A percentile compares a stretch with the other conserved stretches of the same genome.
Conservation (phyloP, 2,329 filamentous ascomycete species). For the Cladosporium austrohemisphaericum region DNA sequence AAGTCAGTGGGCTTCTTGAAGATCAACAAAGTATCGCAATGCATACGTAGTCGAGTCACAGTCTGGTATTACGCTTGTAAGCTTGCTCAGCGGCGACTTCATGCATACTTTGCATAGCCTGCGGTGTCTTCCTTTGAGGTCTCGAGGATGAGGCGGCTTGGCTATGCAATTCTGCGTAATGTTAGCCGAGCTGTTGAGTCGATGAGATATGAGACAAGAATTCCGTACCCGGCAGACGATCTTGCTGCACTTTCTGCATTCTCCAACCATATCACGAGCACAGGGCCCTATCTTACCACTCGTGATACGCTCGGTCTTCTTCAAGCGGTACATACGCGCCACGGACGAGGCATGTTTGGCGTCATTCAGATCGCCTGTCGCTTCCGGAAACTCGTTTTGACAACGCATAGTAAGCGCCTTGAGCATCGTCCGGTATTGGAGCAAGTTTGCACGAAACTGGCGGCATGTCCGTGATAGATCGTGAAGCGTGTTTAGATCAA, state of each 20-base stretch:
- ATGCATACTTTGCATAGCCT: conserved; percentile 74
- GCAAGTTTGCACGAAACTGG: conserved; percentile 69
- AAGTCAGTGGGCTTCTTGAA: background rate
- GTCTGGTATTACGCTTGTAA: background rate
- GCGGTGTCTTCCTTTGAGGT: conserved; percentile 71
- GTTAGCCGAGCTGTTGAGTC: background rate
- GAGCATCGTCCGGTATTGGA: conserved; percentile 73
- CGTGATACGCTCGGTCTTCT: conserved; percentile 41
- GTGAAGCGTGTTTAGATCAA: conserved; percentile 86
- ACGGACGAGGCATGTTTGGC: no score
- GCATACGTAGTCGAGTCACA: background rate
- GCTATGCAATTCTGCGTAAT: conserved; percentile 74
- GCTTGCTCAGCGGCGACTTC: conserved; percentile 59
- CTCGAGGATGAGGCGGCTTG: conserved; percentile 68
- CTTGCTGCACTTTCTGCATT: conserved; percentile 72
- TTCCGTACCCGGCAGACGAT: conserved; percentile 74
- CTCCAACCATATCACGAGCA: conserved; percentile 80
- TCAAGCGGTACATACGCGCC: background rate
- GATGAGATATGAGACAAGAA: no score
- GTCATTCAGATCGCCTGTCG: background rate
- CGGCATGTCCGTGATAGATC: conserved; percentile 78
- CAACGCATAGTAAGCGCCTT: conserved; percentile 75
- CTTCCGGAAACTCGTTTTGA: conserved; percentile 56
- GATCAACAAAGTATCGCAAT: background rate
- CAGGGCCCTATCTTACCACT: conserved; percentile 72